Evolutionary conservation across 2,329 filamentous ascomycete genomes (phyloP).

Genomic region (Aspergillus tanneri): DNA sequence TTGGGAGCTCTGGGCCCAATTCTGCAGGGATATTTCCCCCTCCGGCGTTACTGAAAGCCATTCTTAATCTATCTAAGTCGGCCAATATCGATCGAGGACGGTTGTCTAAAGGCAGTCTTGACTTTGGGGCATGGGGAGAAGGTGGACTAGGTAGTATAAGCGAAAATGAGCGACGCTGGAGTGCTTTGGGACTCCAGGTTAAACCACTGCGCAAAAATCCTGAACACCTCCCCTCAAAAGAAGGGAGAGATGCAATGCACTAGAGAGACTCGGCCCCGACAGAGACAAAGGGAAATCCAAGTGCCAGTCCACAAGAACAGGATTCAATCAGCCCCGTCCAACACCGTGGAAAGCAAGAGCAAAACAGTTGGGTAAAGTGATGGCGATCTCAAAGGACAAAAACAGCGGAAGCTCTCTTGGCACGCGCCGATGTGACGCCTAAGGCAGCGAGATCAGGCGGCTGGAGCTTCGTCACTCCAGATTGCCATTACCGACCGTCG

Average conservation of each 20-base stretch:
- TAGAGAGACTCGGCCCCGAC: constrained; percentile 8
- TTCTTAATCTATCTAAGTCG: constrained; percentile 40
- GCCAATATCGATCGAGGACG: constrained; percentile 39
- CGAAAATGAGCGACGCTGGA: constrained; percentile 47
- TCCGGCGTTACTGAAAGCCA: constrained; percentile 62
- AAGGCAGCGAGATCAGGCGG: constrained; percentile 34
- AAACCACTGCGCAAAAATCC: constrained; percentile 48
- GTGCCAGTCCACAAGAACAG: not conserved
- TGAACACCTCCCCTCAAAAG: constrained; percentile 32
- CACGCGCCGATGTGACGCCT: constrained; percentile 20
- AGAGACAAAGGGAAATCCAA: not conserved
- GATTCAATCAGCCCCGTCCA: not conserved
- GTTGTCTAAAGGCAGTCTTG: constrained; percentile 35
- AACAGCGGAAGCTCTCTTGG: constrained; percentile 20
- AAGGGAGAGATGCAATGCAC: constrained; percentile 17
- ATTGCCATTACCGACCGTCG: constrained; percentile 22
- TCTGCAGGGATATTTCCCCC: constrained; percentile 43
- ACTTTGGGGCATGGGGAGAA: constrained; percentile 42
- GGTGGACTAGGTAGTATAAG: constrained; percentile 32
- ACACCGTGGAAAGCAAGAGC: not conserved
- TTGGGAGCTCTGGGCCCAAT: constrained; percentile 66
- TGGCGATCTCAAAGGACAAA: constrained; percentile 18
- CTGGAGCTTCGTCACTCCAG: constrained; percentile 47
- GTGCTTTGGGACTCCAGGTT: constrained; percentile 44
- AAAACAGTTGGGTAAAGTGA: not conserved